Percentiles rank a stretch among this genome's conserved stretches.
Conservation (phyloP, 2,329 filamentous ascomycete genomes). For the Whalleya microplaca region DNA sequence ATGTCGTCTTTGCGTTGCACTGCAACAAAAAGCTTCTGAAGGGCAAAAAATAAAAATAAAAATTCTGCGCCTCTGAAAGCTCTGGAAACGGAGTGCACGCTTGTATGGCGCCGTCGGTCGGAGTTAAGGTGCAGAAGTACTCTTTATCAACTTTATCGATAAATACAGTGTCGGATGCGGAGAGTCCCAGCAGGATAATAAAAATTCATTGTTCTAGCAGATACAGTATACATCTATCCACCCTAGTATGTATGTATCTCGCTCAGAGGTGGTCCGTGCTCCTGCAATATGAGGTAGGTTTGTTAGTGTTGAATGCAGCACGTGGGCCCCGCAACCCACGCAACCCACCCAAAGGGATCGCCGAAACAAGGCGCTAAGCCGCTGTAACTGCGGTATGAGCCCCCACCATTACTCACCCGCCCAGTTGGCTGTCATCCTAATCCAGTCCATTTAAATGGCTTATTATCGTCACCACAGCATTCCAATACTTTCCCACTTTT, state of each 20-base stretch:
- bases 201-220: background rate
- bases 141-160: too few species aligned
- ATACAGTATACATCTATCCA: background rate
- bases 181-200: background rate
- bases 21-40: background rate
- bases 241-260: too few species aligned
- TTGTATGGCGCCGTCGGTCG: too few species aligned
- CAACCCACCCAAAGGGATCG: background rate
- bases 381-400: too few species aligned
- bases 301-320: constrained; percentile 1
- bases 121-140: background rate
- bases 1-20: background rate
- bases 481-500: constrained; percentile 24
- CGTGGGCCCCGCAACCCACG: constrained; percentile 8
- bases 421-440: background rate
- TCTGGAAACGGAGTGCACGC: too few species aligned
- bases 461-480: constrained; percentile 31
- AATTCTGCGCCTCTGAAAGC: background rate
- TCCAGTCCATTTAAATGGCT: constrained; percentile 25
- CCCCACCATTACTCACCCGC: constrained; percentile 24
- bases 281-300: too few species aligned
- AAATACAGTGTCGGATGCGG: background rate
- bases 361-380: background rate
- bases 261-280: too few species aligned
- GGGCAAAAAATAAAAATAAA: background rate